Percentiles rank a stretch among this genome's conserved stretches.
Conservation (phyloP, 306 rosid species). For the Gastrolobium bilobum region DNA sequence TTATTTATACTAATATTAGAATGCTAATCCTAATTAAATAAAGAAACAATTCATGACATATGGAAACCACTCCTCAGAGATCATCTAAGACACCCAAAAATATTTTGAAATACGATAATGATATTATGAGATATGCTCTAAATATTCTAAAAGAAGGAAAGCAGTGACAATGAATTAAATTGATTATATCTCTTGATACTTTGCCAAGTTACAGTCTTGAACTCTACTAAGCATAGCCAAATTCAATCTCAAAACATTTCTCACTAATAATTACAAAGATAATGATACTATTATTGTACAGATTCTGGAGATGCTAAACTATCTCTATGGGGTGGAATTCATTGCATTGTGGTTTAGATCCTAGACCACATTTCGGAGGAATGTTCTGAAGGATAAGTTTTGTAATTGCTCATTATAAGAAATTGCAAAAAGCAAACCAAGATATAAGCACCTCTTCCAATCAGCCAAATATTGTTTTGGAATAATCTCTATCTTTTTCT, state of each 20-base stretch:
- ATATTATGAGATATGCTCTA: not conserved
- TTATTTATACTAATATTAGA: not conserved
- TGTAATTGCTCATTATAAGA: constrained; percentile 9
- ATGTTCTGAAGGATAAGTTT: constrained; percentile 4
- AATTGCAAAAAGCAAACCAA: constrained; percentile 35
- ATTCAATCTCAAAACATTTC: constrained; percentile 19
- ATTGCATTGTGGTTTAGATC: constrained; percentile 20
- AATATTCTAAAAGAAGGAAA: constrained; percentile 15
- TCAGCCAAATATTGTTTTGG: constrained; percentile 91
- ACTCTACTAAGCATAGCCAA: constrained; percentile 13
- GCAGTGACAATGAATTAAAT: not conserved
- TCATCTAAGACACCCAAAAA: constrained; percentile 16
- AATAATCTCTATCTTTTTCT: constrained; percentile 69
- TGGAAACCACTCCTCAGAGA: constrained; percentile 12
- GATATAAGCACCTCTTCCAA: constrained; percentile 71
- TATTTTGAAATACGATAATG: not conserved
- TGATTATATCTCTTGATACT: constrained; percentile 14
- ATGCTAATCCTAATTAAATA: not conserved
- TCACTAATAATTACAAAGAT: constrained; percentile 22
- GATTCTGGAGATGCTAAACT: constrained; percentile 17
- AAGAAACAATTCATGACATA: constrained; percentile 10
- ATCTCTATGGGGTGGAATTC: not conserved
- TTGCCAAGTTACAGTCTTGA: constrained; percentile 20
- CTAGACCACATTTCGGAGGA: constrained; percentile 32
- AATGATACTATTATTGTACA: not conserved